These are phyloP conservation scores for Cruciata laevipes DNA, from an alignment of 257 asterid genomes.

Conservation along the genomic window DNA sequence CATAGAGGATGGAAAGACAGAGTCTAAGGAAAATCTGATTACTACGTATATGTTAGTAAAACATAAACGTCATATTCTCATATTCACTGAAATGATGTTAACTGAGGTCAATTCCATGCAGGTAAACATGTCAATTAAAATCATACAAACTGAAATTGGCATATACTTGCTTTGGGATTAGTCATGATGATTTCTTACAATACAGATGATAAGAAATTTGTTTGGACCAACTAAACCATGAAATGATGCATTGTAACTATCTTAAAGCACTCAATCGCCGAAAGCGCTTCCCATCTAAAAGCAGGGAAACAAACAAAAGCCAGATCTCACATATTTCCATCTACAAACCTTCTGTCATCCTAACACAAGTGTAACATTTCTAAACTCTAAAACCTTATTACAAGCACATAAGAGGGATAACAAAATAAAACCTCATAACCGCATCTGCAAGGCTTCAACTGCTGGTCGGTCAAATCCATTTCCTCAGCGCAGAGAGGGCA, in stretches of 20 bases:
- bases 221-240: not conserved
- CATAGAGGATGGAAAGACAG: not conserved
- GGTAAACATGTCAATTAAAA: not conserved
- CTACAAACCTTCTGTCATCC: not conserved
- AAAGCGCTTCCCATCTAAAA: not conserved
- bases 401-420: not conserved
- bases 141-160: not conserved
- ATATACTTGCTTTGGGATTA: not conserved
- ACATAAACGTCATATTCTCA: not conserved
- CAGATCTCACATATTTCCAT: not conserved
- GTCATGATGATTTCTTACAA: not conserved
- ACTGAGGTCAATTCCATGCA: not conserved
- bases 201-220: not conserved
- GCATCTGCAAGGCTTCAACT: slow-evolving; percentile 96
- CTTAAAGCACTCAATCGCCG: not conserved
- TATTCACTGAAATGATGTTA: not conserved
- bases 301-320: not conserved
- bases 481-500: slow-evolving; percentile 99
- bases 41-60: not conserved
- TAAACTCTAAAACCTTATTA: not conserved
- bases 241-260: not conserved
- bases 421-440: slow-evolving; percentile 67
- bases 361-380: not conserved
- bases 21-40: not conserved
- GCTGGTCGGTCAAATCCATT: slow-evolving; percentile 99